Conservation (phyloP, 176 grass and related monocot genomes). For the Aegilops speltoides region DNA sequence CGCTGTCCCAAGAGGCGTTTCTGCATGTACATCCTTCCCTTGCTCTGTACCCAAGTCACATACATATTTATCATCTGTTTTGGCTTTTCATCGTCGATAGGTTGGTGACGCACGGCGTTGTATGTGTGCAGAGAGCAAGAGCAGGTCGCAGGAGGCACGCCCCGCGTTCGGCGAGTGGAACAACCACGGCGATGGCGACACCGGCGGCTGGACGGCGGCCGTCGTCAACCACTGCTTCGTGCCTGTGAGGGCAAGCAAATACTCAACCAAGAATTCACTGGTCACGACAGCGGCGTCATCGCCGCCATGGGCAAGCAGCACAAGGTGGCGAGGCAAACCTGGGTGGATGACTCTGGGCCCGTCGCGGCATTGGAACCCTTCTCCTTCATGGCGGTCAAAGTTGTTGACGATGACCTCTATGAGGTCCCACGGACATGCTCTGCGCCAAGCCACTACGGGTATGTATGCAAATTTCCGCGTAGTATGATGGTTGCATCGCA, state of each 20-base stretch:
- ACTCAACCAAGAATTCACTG: neutral
- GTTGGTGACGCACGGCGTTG: no score
- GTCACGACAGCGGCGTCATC: fast-evolving
- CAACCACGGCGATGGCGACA: neutral
- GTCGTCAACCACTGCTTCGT: neutral
- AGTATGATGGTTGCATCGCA: neutral
- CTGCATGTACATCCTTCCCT: no score
- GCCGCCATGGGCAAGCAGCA: neutral
- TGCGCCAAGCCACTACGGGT: neutral
- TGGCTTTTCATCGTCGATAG: no score
- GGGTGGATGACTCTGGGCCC: neutral
- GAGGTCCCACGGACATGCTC: neutral
- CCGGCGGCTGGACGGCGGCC: neutral
- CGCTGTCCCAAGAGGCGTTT: no score
- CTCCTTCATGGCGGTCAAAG: no score
- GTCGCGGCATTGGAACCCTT: no score
- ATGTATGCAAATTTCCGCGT: neutral
- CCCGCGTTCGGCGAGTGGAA: constrained; percentile 39
- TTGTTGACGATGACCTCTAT: neutral
- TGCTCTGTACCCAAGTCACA: no score
- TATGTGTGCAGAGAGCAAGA: neutral
- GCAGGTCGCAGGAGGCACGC: neutral
- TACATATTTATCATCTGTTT: no score
- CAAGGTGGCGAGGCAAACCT: neutral
- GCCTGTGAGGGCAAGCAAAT: neutral